Evolutionary conservation across 2,329 filamentous ascomycete genomes (phyloP).

Genomic region (Saccharata proteae): DNA sequence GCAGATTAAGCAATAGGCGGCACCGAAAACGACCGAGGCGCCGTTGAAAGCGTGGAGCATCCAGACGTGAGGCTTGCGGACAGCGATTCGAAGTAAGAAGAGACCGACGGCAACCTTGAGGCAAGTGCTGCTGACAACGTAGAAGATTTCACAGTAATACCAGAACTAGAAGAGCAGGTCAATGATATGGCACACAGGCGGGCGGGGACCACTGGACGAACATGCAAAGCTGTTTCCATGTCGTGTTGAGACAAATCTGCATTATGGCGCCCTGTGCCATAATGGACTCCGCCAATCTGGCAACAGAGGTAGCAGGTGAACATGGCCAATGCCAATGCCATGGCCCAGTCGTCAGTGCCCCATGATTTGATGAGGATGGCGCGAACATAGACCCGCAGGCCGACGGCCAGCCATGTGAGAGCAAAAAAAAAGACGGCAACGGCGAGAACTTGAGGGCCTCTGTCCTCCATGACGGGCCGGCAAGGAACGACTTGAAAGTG

Average conservation of each 20-base stretch:
- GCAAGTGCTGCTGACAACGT: slow-evolving; percentile 35
- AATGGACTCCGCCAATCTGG: slow-evolving; percentile 8
- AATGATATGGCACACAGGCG: not conserved
- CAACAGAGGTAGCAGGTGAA: slow-evolving; percentile 1
- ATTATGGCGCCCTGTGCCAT: slow-evolving; percentile 10
- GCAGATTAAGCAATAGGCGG: slow-evolving; percentile 38
- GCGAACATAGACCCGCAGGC: slow-evolving; percentile 20
- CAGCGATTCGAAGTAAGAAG: slow-evolving; percentile 41
- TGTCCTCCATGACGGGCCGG: slow-evolving; percentile 11
- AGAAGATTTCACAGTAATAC: slow-evolving; percentile 44
- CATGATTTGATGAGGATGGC: slow-evolving; percentile 22
- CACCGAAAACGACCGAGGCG: slow-evolving; percentile 31
- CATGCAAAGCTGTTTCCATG: slow-evolving; percentile 15
- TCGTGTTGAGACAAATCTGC: slow-evolving; percentile 13
- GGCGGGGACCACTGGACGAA: not conserved
- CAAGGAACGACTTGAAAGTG: not conserved
- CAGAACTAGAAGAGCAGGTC: slow-evolving; percentile 31
- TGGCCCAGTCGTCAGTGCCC: slow-evolving; percentile 24
- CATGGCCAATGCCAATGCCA: slow-evolving; percentile 18
- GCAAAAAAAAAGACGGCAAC: slow-evolving; percentile 26
- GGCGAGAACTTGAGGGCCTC: slow-evolving; percentile 15
- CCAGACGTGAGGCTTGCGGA: slow-evolving; percentile 30
- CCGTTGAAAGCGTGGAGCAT: slow-evolving; percentile 34
- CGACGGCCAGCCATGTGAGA: slow-evolving; percentile 25
- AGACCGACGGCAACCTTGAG: slow-evolving; percentile 40